Evolutionary conservation across 108 stramenopile genomes (phyloP), one percentile per base, ranked within the genome.

Genomic region (Fragilariopsis cylindrus): DNA sequence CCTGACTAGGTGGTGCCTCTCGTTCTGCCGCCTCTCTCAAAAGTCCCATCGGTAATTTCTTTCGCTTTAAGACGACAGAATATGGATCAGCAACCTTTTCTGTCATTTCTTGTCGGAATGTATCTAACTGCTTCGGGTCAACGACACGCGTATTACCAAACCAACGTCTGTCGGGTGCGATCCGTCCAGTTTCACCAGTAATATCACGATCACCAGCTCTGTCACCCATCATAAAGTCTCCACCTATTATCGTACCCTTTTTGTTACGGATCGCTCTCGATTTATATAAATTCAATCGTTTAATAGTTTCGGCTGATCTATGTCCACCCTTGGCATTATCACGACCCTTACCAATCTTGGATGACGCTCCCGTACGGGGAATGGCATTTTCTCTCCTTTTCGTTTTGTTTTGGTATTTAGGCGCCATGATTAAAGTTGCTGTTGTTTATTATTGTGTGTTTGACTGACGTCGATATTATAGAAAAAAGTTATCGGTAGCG

Each of bases 121-220:
- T 78, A 75, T 99, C 99, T 2, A 99, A 85, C 57, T 98, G 97
- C 46, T 88, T 92, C 58, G 91, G 87, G 49, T 85, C 90, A 21
- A 99, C 96, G 3, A 98, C 95, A 42, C 98, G 96, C 7, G 99
- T 99, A 84, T 99, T 99, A 1, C 99, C 99, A 73, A 99, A 99
- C 99, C 99, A 99, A 9, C 99, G 90, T 39, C 99, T 86, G 85
- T 99, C 98, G 4, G 99, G 99, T 18, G 87, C 87, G 65, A 98
- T 93, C 15, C 99, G 85, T 16, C 97, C 98, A 42, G 97, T 97
- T n/a, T 85, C 80, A n/a, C 80, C 92, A 7, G 96, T 96, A 70
- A 99, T 98, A 71, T 95, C 83, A 45, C 84, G 57, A 75, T 97
- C 97, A 15, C 99, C 99, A 11, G 98, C 98, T n/a, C 93, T 82